phyloP scores from a whole-genome alignment of 2,329 filamentous ascomycete genomes.

The Botrytis fragariae region DNA sequence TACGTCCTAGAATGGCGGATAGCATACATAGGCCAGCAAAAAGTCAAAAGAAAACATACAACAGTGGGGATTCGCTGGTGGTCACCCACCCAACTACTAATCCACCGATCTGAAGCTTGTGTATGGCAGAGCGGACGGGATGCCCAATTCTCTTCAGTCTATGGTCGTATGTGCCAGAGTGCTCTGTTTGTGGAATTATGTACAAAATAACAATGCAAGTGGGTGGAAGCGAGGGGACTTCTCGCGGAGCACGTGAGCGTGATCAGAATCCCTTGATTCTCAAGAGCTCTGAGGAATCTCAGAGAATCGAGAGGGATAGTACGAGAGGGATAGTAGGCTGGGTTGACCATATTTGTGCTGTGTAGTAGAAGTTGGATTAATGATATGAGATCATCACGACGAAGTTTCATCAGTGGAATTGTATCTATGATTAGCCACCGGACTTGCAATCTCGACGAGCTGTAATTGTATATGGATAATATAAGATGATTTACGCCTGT shows the following conservation, averaged over 20 bases:
- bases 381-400: neutral
- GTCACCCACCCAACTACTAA: too few relatives aligned
- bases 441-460: neutral
- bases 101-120: neutral
- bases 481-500: fast-evolving
- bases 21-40: neutral
- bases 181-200: fast-evolving
- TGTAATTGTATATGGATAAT: neutral
- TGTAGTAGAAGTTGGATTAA: neutral
- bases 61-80: too few relatives aligned
- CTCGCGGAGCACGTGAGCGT: neutral
- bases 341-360: neutral
- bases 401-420: neutral
- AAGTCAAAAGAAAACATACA: neutral
- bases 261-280: neutral
- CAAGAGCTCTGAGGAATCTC: neutral
- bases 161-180: neutral
- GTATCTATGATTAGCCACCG: neutral
- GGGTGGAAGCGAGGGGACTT: neutral
- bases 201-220: fast-evolving
- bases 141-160: neutral
- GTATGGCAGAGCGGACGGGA: neutral
- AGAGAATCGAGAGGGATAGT: neutral
- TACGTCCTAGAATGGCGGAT: too few relatives aligned
- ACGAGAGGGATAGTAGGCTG: neutral